Evolutionary conservation across 2,329 filamentous ascomycete genomes (phyloP), one percentile per base, ranked within the genome.

Genomic region (Trichoderma breve): DNA sequence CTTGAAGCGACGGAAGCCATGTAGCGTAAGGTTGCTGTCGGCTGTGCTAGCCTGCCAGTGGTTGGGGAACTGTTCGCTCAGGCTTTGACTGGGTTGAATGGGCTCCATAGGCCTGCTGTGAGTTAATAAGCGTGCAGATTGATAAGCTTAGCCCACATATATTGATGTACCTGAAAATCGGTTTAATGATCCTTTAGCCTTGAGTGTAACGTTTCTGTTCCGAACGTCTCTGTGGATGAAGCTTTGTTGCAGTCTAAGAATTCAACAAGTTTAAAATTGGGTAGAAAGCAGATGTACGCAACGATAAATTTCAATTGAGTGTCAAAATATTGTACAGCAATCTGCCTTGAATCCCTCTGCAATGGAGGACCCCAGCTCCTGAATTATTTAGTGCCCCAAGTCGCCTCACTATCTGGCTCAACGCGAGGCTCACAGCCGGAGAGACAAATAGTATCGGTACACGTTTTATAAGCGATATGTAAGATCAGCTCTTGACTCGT

Each of bases 141-240:
- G 0, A 51, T 51, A 21, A 51, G n/a, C 9, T 12, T 0, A 21
- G 43, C 7, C 1, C 7, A 0, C 0, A 1, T n/a, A 43, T n/a
- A 43, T 9, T 0, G 1, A n/a, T 43, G 18, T 18, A 43, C 39
- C 1, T 43, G 36, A 6, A 0, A 36, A 1, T 15, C 0, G 34
- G 1, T 36, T 15, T 3, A 15, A 36, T 6, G 34, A 36, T n/a
- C 12, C 12, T 11, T 36, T 36, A 26, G 26, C 26, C 26, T 26
- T 26, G 26, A 26, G 26, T 26, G 4, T 26, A 4, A 26, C 4
- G 26, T 26, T 4, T 26, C 26, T 26, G 4, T 26, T 26, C 4
- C 4, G 26, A 4, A 4, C 26, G 26, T 1, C 11, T 55, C 6
- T 2, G 6, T 28, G 51, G 15, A 26, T 28, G 7, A 1, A 55